Conservation (phyloP, 805 yeast genomes). For the Lipomyces spencermartinsiae region DNA sequence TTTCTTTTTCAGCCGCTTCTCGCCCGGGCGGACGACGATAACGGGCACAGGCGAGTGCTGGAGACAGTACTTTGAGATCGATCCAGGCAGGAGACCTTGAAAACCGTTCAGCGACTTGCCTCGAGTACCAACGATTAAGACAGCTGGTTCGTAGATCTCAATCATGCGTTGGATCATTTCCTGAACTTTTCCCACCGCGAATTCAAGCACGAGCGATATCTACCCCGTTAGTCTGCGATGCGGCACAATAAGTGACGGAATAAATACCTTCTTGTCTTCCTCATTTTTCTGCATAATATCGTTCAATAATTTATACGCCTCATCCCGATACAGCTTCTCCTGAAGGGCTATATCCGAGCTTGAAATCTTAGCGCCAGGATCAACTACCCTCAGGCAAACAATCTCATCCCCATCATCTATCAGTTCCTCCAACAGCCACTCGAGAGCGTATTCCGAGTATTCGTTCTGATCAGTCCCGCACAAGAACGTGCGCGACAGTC, state of each 20-base stretch:
- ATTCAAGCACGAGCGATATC: constrained; percentile 53
- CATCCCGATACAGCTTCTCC: constrained; percentile 44
- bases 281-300: constrained; percentile 47
- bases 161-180: constrained; percentile 51
- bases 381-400: constrained; percentile 53
- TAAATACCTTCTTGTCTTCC: constrained; percentile 45
- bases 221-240: neutral
- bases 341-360: constrained; percentile 35
- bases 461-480: constrained; percentile 54
- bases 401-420: constrained; percentile 55
- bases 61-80: constrained; percentile 57
- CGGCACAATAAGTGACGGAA: neutral
- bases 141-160: constrained; percentile 54
- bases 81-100: constrained; percentile 52
- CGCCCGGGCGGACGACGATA: constrained; percentile 52
- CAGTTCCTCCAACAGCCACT: constrained; percentile 55
- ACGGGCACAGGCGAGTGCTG: constrained; percentile 56
- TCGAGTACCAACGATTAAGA: constrained; percentile 55
- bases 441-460: constrained; percentile 53
- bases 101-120: constrained; percentile 52
- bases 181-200: constrained; percentile 53
- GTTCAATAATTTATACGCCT: constrained; percentile 48
- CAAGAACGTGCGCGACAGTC: constrained; percentile 53
- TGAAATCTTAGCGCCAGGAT: constrained; percentile 44
- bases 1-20: constrained; percentile 45